These are phyloP conservation scores for Pyricularia pennisetigena DNA, from an alignment of 2,329 filamentous ascomycete genomes.

Conservation along the genomic window DNA sequence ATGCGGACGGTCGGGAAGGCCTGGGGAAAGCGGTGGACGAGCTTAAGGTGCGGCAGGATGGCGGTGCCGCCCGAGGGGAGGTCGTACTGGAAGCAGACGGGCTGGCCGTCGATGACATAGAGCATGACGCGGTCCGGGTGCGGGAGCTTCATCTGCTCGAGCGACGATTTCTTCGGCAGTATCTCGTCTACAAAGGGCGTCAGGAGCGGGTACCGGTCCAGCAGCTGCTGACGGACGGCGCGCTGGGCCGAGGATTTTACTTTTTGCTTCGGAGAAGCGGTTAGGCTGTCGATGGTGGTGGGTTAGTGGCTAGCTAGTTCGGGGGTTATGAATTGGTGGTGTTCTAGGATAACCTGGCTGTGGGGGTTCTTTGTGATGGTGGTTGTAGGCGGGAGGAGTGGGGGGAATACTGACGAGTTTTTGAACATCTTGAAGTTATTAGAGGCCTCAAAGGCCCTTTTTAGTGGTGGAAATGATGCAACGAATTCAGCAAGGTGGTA, in stretches of 20 bases:
- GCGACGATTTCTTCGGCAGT: conserved; percentile 85
- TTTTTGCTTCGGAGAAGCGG: conserved; percentile 77
- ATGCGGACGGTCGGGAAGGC: conserved; percentile 80
- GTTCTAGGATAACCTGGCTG: background rate
- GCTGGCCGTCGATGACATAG: conserved; percentile 68
- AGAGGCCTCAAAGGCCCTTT: background rate
- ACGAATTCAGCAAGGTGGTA: background rate
- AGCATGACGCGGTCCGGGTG: conserved; percentile 87
- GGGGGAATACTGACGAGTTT: background rate
- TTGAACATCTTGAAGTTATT: background rate
- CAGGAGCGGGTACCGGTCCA: conserved; percentile 78
- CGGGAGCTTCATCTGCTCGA: conserved; percentile 86
- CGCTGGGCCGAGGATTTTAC: conserved; percentile 96
- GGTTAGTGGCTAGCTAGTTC: conserved; percentile 1
- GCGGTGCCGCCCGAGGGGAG: conserved; percentile 40
- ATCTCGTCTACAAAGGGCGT: conserved; percentile 86
- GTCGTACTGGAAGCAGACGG: conserved; percentile 87
- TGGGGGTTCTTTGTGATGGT: background rate
- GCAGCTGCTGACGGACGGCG: conserved; percentile 69
- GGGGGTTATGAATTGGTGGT: conserved; percentile 5
- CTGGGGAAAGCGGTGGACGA: conserved; percentile 83
- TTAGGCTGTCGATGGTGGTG: conserved; percentile 44
- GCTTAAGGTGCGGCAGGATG: conserved; percentile 76
- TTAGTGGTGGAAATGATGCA: background rate
- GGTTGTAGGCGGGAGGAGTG: background rate